phyloP scores from a whole-genome alignment of 257 asterid genomes.

The Knoxia roxburghii region DNA sequence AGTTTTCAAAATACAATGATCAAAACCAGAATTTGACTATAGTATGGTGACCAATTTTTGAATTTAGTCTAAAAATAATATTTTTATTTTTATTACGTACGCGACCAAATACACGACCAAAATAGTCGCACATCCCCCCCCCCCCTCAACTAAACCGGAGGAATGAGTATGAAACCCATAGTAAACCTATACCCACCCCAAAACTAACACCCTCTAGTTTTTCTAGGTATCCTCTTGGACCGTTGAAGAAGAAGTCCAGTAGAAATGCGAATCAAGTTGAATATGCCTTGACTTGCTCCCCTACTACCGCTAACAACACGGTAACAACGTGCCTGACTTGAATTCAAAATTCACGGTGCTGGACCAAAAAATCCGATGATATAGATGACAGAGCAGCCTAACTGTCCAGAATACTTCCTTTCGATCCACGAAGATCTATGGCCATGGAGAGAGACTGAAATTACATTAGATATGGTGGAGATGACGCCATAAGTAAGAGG shows the following conservation, averaged over 20 bases:
- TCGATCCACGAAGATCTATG: slow-evolving; percentile 33
- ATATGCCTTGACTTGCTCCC: slow-evolving; percentile 21
- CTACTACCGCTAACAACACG: slow-evolving; percentile 2
- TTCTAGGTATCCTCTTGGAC: too few relatives aligned
- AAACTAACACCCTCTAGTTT: too few relatives aligned
- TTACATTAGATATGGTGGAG: slow-evolving; percentile 29
- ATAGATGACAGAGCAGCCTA: neutral
- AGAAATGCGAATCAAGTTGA: neutral
- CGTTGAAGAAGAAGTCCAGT: neutral
- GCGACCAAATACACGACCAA: too few relatives aligned
- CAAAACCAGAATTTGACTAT: too few relatives aligned
- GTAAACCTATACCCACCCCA: too few relatives aligned
- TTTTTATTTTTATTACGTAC: too few relatives aligned
- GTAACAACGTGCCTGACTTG: slow-evolving; percentile 23
- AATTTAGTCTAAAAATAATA: too few relatives aligned
- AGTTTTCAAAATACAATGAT: too few relatives aligned
- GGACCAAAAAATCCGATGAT: neutral
- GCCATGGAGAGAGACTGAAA: slow-evolving; percentile 39
- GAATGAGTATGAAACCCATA: too few relatives aligned
- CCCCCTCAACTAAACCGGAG: too few relatives aligned
- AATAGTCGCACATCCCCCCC: too few relatives aligned
- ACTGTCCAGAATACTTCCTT: slow-evolving; percentile 25
- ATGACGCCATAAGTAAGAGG: slow-evolving; percentile 10
- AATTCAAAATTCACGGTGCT: slow-evolving; percentile 1
- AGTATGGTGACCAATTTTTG: too few relatives aligned